phyloP scores from a whole-genome alignment of 225 moss, liverwort and hornwort species.

The Climacium dendroides region DNA sequence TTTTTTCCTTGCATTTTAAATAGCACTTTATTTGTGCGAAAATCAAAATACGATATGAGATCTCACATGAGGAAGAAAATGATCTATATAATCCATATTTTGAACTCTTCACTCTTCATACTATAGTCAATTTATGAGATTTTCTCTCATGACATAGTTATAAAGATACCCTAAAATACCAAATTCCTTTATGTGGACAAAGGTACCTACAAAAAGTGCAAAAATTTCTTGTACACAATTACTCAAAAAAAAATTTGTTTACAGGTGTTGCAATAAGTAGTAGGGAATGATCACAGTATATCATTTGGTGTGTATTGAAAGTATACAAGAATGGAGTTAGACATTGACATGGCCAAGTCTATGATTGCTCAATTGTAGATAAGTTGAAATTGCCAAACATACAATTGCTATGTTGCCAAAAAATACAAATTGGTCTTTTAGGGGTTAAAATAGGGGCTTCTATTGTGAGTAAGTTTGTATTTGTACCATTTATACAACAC shows the following conservation, averaged over 20 bases:
- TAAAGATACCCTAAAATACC: rapidly evolving
- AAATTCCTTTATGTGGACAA: neutral
- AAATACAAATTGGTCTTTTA: too few species aligned
- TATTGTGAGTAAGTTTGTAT: neutral
- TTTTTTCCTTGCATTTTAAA: neutral
- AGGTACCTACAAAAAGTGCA: neutral
- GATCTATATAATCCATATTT: neutral
- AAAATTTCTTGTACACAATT: rapidly evolving
- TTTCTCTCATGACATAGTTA: neutral
- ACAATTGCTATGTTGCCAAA: too few species aligned
- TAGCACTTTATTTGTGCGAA: neutral
- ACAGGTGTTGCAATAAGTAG: neutral
- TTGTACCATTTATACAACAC: neutral
- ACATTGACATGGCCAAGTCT: neutral
- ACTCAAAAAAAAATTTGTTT: neutral
- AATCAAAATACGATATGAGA: rapidly evolving
- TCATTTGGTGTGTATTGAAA: neutral
- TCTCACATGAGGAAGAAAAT: neutral
- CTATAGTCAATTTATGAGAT: rapidly evolving
- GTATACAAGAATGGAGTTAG: neutral
- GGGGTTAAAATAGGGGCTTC: neutral
- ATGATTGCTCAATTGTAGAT: neutral
- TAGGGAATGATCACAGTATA: neutral
- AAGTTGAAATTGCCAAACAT: neutral
- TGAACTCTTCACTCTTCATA: neutral